Base-by-base conservation (phyloP, 805 yeast species). In the Pichia paraexigua region DNA sequence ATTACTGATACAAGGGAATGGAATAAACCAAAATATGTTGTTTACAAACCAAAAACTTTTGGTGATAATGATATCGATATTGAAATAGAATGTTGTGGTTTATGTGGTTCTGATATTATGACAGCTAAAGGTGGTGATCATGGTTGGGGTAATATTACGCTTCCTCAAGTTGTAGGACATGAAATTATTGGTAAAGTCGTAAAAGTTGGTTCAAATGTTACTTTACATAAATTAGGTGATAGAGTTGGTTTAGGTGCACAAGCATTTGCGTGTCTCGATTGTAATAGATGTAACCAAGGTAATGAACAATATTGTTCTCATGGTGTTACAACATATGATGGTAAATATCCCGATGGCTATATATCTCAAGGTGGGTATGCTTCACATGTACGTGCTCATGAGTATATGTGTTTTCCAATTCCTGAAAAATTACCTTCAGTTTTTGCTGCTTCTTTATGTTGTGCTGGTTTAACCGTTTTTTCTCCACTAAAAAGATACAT, bases 21-120 rank as follows among this genome's bases (percentile, higher is more conserved):
- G 84, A 67, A 71, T 60, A 66, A 76, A 56, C 84, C 84, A 54
- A 77, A 75, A 60, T 70, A 73, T 56, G 73, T 75, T 47, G 63
- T 73, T 8, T 80, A 66, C 61, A 68, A 69, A 55, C 82, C 81
- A 56, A 80, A 79, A 65, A 53, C 59, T 20, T 70, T 77, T 47
- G 71, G 64, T 18, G 63, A 58, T 57, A 50, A 65, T 22, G 86
- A 81, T 57, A 72, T 82, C 42, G 83, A 79, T 55, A 71, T 81
- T 43, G 78, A 79, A 62, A 75, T 78, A 47, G 80, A 77, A 56
- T 75, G 78, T 53, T 80, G 85, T 66, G 86, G 86, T 60, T 71
- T 83, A 12, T 83, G 90, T 69, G 90, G 87, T 20, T 74, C 81
- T 32, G 88, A 83, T 60, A 62, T 78, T 43, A 76, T 76, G 66